Conservation (phyloP, 176 grass and related monocot species). For the Oryza glumipatula region DNA sequence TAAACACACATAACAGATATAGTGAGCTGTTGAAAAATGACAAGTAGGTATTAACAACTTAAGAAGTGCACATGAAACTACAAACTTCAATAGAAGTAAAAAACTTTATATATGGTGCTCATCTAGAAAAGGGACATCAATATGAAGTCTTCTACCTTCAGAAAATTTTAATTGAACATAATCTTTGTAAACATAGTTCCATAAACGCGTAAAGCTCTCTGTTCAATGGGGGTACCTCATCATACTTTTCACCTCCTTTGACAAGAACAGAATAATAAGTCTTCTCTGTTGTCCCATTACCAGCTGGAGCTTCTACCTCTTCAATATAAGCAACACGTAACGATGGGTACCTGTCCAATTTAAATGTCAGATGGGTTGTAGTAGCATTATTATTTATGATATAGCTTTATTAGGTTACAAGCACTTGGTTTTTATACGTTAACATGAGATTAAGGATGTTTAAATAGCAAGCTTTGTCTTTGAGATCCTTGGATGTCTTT, state of each 20-base stretch:
- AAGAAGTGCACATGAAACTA: background rate
- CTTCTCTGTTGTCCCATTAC: constrained; percentile 58
- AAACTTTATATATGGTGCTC: background rate
- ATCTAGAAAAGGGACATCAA: background rate
- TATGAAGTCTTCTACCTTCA: background rate
- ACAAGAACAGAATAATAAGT: constrained; percentile 99
- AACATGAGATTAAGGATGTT: constrained; percentile 95
- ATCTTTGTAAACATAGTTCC: constrained; percentile 25
- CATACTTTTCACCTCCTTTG: constrained; percentile 82
- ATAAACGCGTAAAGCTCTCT: constrained; percentile 4
- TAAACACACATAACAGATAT: background rate
- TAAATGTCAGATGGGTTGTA: constrained; percentile 33
- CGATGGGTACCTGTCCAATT: constrained; percentile 60
- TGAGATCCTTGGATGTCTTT: constrained; percentile 59
- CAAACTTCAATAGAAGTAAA: background rate
- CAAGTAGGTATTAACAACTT: constrained; percentile 29
- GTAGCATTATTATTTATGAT: background rate
- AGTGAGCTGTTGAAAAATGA: background rate
- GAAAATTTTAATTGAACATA: background rate
- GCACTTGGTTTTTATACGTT: constrained; percentile 41
- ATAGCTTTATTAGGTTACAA: constrained; percentile 3
- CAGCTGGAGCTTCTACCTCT: constrained; percentile 55
- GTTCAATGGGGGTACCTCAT: constrained; percentile 62
- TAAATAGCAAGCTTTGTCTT: constrained; percentile 63
- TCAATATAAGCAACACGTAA: constrained; percentile 93